phyloP scores from a whole-genome alignment of 305 asterid species.

The Fraxinus nigra region DNA sequence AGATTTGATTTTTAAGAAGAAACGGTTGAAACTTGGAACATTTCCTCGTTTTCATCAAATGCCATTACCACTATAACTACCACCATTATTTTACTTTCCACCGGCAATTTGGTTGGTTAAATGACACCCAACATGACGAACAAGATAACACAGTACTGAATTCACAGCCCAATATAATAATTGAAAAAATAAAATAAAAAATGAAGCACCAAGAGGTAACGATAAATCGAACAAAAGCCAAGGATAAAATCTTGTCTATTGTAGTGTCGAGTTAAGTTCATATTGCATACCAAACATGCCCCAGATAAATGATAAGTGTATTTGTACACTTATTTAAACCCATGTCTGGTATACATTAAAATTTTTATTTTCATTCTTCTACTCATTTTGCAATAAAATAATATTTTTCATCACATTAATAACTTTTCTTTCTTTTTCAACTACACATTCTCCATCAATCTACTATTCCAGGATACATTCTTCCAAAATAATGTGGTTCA shows the following conservation, averaged over 20 bases:
- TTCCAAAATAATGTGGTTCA: too few species aligned
- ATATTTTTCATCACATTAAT: too few species aligned
- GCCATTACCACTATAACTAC: slow-evolving; percentile 1
- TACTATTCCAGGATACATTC: too few species aligned
- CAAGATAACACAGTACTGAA: neutral
- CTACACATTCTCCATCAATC: too few species aligned
- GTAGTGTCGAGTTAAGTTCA: neutral
- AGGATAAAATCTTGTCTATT: neutral
- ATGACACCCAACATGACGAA: neutral
- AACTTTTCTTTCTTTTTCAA: too few species aligned
- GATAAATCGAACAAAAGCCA: neutral
- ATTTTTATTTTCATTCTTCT: too few species aligned
- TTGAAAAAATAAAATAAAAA: too few species aligned
- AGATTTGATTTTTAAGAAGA: neutral
- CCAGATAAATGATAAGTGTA: neutral
- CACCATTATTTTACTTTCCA: neutral
- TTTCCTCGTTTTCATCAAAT: slow-evolving; percentile 4
- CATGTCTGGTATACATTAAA: too few species aligned
- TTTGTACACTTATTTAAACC: too few species aligned
- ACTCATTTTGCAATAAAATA: too few species aligned
- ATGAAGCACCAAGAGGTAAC: too few species aligned
- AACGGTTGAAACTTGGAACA: neutral
- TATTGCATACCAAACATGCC: neutral
- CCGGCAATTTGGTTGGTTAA: neutral
- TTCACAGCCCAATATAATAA: neutral